Conservation (phyloP, 768 basidiomycete genomes). For the Cystofilobasidium ferigula region DNA sequence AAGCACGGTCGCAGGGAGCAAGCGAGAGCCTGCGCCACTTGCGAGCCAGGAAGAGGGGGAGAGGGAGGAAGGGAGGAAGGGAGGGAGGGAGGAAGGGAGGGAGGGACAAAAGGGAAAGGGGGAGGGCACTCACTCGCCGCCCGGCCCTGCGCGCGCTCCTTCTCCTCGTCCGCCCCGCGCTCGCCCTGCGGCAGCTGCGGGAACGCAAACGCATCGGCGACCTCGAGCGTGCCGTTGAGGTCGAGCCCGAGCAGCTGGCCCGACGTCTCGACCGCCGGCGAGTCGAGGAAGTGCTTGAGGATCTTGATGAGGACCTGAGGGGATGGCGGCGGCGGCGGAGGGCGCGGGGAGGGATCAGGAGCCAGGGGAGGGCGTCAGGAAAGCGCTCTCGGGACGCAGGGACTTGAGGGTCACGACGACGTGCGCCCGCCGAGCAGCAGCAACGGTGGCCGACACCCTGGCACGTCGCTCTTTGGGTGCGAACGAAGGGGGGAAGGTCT, state of each 20-base stretch:
- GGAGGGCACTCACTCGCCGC: constrained; percentile 18
- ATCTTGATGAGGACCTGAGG: constrained; percentile 81
- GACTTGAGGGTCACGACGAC: too few relatives aligned
- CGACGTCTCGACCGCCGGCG: constrained; percentile 44
- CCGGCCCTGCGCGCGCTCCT: constrained; percentile 9
- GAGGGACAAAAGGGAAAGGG: background rate
- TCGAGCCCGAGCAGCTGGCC: constrained; percentile 84
- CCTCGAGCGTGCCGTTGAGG: constrained; percentile 77
- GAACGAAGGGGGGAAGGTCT: too few relatives aligned
- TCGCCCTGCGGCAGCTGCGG: constrained; percentile 33
- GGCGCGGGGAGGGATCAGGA: background rate
- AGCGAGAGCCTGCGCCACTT: too few relatives aligned
- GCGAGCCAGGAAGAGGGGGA: too few relatives aligned
- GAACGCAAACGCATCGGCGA: constrained; percentile 42
- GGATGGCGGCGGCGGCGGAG: background rate
- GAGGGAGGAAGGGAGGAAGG: too few relatives aligned
- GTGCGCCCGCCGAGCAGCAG: background rate
- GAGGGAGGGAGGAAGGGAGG: too few relatives aligned
- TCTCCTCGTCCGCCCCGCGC: constrained; percentile 31
- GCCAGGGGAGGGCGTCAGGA: too few relatives aligned
- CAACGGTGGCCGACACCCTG: background rate
- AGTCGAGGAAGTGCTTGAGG: constrained; percentile 78
- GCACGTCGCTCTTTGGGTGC: background rate
- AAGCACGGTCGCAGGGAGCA: too few relatives aligned
- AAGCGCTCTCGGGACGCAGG: background rate